These are phyloP conservation scores for Musa itinerans DNA, from an alignment of 176 grass and related monocot genomes.

Conservation along the genomic window DNA sequence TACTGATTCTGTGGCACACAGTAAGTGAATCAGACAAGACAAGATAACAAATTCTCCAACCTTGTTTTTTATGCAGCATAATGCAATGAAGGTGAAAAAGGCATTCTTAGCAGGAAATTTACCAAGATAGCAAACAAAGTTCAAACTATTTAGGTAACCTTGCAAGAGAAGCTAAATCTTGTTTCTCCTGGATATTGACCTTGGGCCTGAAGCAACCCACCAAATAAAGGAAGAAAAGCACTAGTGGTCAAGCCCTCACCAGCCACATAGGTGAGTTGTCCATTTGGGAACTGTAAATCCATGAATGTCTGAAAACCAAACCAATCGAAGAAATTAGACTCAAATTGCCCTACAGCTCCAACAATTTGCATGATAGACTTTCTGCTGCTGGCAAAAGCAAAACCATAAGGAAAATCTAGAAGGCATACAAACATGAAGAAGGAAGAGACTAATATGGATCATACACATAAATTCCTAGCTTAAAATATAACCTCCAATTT, in stretches of 20 bases:
- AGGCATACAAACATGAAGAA: too few relatives aligned
- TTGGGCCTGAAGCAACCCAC: constrained; percentile 44
- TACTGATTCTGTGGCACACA: too few relatives aligned
- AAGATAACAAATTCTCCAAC: too few relatives aligned
- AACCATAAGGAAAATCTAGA: neutral
- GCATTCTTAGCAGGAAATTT: neutral
- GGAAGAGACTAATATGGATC: too few relatives aligned
- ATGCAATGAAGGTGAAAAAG: too few relatives aligned
- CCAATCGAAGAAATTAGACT: neutral
- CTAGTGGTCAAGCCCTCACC: constrained; percentile 39
- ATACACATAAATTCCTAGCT: too few relatives aligned
- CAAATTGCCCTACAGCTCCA: neutral
- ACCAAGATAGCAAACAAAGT: neutral
- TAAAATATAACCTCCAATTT: too few relatives aligned
- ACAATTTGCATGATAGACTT: neutral
- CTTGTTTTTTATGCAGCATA: too few relatives aligned
- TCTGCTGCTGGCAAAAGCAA: neutral
- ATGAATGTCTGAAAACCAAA: constrained; percentile 37
- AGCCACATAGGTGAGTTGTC: constrained; percentile 45
- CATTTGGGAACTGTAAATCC: constrained; percentile 64
- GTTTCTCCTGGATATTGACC: constrained; percentile 54
- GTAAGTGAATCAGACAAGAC: too few relatives aligned
- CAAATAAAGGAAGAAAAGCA: constrained; percentile 28
- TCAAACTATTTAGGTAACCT: constrained; percentile 22
- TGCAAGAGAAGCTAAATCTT: constrained; percentile 59